Percentiles rank a stretch among this genome's conserved stretches.
Conservation (phyloP, 2,329 filamentous ascomycete species). For the Aureobasidium sp. region DNA sequence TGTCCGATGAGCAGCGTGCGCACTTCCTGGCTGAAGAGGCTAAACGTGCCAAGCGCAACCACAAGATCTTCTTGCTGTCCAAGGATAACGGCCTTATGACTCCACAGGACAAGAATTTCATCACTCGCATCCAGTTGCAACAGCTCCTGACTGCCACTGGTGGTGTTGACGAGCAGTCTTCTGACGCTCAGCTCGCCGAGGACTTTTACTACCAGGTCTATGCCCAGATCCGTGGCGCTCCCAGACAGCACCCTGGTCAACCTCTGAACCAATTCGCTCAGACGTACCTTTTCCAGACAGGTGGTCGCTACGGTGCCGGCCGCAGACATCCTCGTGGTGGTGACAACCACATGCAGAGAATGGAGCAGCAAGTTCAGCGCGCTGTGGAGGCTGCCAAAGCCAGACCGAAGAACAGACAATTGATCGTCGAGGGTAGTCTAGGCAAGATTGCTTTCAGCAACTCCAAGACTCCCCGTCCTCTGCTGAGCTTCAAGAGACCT, state of each 20-base stretch:
- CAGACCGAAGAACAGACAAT: constrained; percentile 93
- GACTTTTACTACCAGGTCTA: constrained; percentile 99
- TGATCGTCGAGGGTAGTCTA: constrained; percentile 91
- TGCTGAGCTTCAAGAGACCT: constrained; percentile 88
- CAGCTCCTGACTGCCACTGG: constrained; percentile 90
- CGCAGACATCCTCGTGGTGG: constrained; percentile 72
- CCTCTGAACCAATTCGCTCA: constrained; percentile 94
- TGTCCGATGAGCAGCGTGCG: constrained; percentile 78
- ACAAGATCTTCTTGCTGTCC: constrained; percentile 91
- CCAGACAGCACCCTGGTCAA: constrained; percentile 84
- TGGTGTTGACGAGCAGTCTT: constrained; percentile 70
- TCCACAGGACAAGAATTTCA: constrained; percentile 98
- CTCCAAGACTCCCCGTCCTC: constrained; percentile 88
- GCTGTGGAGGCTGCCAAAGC: constrained; percentile 96
- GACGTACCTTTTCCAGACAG: constrained; percentile 94
- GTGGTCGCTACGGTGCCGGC: constrained; percentile 64
- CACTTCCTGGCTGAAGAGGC: constrained; percentile 85
- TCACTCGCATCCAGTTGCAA: constrained; percentile 94
- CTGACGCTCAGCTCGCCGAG: constrained; percentile 75
- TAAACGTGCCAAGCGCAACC: constrained; percentile 90
- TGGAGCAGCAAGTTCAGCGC: constrained; percentile 98
- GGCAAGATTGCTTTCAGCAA: constrained; percentile 99
- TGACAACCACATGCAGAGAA: constrained; percentile 96
- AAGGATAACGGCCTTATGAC: constrained; percentile 98
- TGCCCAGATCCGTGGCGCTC: constrained; percentile 83